phyloP scores from a whole-genome alignment of 163 green algal species.

The Scenedesmus sp. region DNA sequence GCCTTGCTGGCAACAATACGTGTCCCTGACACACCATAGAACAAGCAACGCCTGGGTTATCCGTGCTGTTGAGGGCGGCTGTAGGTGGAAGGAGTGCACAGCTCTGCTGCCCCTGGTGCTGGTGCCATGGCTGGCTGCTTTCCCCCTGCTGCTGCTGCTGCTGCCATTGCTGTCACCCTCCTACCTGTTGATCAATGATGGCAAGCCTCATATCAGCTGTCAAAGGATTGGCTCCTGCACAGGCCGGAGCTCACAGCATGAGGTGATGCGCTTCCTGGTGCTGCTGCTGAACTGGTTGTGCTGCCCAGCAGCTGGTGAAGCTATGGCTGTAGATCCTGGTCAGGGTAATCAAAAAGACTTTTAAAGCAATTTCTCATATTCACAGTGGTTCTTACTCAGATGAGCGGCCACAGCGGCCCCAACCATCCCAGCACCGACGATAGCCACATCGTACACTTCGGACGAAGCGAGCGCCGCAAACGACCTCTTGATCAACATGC shows the following conservation, averaged over 20 bases:
- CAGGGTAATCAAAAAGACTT: too few relatives aligned
- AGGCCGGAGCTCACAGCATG: neutral
- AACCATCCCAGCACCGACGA: constrained; percentile 87
- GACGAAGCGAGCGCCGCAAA: neutral
- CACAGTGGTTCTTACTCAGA: constrained; percentile 79
- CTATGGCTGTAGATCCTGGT: too few relatives aligned
- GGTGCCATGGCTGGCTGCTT: neutral
- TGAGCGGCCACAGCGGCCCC: constrained; percentile 79
- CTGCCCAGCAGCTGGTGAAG: too few relatives aligned
- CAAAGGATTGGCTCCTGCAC: constrained; percentile 72
- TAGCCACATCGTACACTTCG: constrained; percentile 78
- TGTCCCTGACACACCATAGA: too few relatives aligned
- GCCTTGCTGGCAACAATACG: too few relatives aligned
- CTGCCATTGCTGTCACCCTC: neutral
- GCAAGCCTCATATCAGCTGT: constrained; percentile 74
- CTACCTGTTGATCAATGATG: constrained; percentile 76
- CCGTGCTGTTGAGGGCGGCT: neutral
- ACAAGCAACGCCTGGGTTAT: too few relatives aligned
- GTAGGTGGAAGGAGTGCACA: neutral
- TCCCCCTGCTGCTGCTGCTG: neutral
- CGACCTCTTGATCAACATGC: neutral
- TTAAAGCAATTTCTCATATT: too few relatives aligned
- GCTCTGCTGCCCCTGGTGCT: neutral
- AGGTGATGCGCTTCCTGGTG: neutral
- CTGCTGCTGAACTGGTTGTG: neutral